Conservation (phyloP, 2,329 filamentous ascomycete species). For the Pezicula radicicola region DNA sequence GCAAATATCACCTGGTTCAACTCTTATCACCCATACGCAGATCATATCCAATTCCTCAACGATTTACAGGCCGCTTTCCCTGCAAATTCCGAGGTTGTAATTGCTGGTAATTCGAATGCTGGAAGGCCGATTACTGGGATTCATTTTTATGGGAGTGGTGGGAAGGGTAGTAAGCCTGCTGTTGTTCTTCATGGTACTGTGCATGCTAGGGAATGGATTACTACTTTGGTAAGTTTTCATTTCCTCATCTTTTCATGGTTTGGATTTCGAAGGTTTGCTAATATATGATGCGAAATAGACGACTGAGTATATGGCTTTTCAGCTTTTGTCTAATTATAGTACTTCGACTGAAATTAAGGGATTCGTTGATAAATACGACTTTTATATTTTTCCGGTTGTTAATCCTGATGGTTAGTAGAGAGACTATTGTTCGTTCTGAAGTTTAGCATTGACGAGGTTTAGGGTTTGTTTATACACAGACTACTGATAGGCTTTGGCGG, state of each 20-base stretch:
- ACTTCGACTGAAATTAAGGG: conserved; percentile 33
- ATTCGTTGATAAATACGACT: conserved; percentile 61
- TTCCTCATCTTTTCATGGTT: no score
- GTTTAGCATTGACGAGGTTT: not conserved
- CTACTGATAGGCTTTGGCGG: conserved; percentile 55
- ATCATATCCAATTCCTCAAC: conserved; percentile 46
- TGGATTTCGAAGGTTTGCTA: not conserved
- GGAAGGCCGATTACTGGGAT: conserved; percentile 43
- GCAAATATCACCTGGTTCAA: conserved; percentile 45
- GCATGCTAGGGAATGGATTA: conserved; percentile 60
- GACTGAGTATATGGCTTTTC: conserved; percentile 50
- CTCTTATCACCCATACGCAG: conserved; percentile 49
- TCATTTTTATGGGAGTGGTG: conserved; percentile 48
- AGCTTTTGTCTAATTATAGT: conserved; percentile 44
- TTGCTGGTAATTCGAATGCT: conserved; percentile 43
- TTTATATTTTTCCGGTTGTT: conserved; percentile 61
- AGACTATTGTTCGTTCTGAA: not conserved
- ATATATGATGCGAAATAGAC: not conserved
- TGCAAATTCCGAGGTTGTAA: conserved; percentile 45
- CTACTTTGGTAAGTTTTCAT: conserved; percentile 40
- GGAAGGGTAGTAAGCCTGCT: conserved; percentile 44
- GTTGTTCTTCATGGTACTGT: conserved; percentile 55
- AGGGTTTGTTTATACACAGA: conserved; percentile 59
- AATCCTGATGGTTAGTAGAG: conserved; percentile 53
- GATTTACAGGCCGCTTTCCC: conserved; percentile 43